Conservation (phyloP, 192 early-diverging fungal species). For the Oehlia diaphana region DNA sequence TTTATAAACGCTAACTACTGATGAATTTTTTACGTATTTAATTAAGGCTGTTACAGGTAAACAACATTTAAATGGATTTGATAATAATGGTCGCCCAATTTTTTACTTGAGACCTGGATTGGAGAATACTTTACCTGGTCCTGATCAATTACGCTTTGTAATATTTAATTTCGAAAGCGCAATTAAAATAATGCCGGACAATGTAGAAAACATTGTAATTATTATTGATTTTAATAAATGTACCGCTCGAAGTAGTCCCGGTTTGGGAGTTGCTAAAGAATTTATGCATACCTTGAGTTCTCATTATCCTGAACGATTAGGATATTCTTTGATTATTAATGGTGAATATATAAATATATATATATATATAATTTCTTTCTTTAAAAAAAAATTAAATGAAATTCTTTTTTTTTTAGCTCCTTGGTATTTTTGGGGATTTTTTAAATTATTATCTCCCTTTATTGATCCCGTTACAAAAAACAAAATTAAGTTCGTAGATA, state of each 20-base stretch:
- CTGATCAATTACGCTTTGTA: conserved; percentile 76
- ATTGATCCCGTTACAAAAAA: conserved; percentile 87
- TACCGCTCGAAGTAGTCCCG: conserved; percentile 65
- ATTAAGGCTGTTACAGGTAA: conserved; percentile 72
- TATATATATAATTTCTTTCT: background rate
- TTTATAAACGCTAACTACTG: no score
- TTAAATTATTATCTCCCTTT: conserved; percentile 82
- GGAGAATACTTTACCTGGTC: conserved; percentile 77
- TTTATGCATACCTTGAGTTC: conserved; percentile 79
- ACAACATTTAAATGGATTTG: conserved; percentile 82
- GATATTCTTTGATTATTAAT: conserved; percentile 68
- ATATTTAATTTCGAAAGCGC: conserved; percentile 81
- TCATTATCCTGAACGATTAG: conserved; percentile 90
- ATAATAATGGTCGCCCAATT: conserved; percentile 70
- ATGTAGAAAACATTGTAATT: conserved; percentile 75
- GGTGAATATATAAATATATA: conserved; percentile 35
- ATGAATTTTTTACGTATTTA: background rate
- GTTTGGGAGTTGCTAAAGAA: conserved; percentile 71
- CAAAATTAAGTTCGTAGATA: conserved; percentile 84
- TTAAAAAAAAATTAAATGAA: background rate
- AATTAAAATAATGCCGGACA: conserved; percentile 71
- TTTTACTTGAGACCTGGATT: conserved; percentile 75
- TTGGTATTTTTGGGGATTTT: conserved; percentile 84
- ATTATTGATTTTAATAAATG: conserved; percentile 81
- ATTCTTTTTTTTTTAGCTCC: conserved; percentile 51